Base-by-base conservation (phyloP, 2,329 filamentous ascomycete genomes). In the Pyrenophora teres region DNA sequence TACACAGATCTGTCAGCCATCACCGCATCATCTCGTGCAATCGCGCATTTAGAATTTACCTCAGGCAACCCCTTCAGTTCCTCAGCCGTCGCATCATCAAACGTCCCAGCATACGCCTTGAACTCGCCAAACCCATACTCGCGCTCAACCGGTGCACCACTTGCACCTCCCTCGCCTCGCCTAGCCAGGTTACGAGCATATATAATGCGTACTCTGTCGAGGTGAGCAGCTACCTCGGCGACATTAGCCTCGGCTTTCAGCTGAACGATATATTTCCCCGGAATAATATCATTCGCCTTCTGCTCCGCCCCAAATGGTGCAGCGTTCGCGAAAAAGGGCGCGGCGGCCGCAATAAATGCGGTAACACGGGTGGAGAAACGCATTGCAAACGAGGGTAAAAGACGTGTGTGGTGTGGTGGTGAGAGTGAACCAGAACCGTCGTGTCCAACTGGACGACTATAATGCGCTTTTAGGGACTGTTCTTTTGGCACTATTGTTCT, bases 221-320 rank as follows among this genome's bases (percentile, higher is more conserved):
- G 62, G 38, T 71, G 68, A 6, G 61, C 54, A 7, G 57, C 59
- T 15, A 71, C 57, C 0, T 62, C 60, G 1, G 64, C 58, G 38
- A 65, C 43, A 40, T 69, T 60, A 3, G 60, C 59, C 9, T 67
- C 67, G 12, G 73, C 67, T 64, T 73, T 76, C 47, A 79, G 43
- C 57, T 73, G 74, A 50, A 78, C 67, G 47, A 78, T 76, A 63
- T 76, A 79, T 67, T 76, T 76, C 54, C 71, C 71, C 12, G 71
- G 68, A 39, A 77, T 64, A 16, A 62, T 27, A 12, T 57, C 52
- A 31, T 53, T 41, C 2, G 48, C 25, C 3, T 45, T 25, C 3
- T 46, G 32, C 19, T 51, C 45, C 8, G 50, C 9, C 7, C 35
- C 30, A 5, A 67, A 37, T 6, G 68, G 67, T 36, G 60, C 63